Evolutionary conservation across 768 basidiomycete species (phyloP).

Genomic region (Mycena rosella): DNA sequence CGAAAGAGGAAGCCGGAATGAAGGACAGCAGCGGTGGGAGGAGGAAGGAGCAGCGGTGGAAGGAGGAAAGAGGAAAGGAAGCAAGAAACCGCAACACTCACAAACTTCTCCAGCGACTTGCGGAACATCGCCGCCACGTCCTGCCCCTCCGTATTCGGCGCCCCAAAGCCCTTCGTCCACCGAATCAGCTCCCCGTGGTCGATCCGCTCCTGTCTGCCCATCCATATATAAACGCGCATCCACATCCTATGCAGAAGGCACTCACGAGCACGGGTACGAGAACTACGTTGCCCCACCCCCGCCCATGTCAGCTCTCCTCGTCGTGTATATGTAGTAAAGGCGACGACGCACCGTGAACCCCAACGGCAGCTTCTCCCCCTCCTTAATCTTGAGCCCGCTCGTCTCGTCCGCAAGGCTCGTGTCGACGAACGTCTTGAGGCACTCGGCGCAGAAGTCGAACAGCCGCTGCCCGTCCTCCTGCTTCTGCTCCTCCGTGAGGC

Average conservation of each 20-base stretch:
- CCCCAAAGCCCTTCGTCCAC: conserved; percentile 99
- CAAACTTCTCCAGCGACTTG: conserved; percentile 80
- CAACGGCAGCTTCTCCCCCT: conserved; percentile 77
- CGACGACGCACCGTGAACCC: conserved; percentile 96
- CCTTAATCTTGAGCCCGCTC: conserved; percentile 60
- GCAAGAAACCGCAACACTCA: conserved; percentile 49
- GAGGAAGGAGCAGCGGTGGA: too few species aligned
- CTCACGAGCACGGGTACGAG: conserved; percentile 95
- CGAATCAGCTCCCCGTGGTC: conserved; percentile 95
- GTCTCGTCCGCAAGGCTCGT: conserved; percentile 70
- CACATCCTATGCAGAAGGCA: conserved; percentile 31
- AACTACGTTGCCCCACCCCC: conserved; percentile 78
- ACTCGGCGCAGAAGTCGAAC: conserved; percentile 98
- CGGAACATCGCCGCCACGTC: conserved; percentile 97
- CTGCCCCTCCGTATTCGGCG: conserved; percentile 88
- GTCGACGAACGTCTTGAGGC: conserved; percentile 88
- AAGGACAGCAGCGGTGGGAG: too few species aligned
- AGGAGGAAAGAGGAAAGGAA: too few species aligned
- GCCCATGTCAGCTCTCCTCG: too few species aligned
- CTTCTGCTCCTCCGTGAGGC: conserved; percentile 97
- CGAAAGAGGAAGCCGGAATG: too few species aligned
- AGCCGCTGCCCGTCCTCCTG: conserved; percentile 95
- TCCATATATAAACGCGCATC: not conserved
- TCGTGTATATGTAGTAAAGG: too few species aligned
- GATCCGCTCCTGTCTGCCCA: conserved; percentile 86